Evolutionary conservation across 2,329 filamentous ascomycete species (phyloP).

Genomic region (Aspergillus sp.): DNA sequence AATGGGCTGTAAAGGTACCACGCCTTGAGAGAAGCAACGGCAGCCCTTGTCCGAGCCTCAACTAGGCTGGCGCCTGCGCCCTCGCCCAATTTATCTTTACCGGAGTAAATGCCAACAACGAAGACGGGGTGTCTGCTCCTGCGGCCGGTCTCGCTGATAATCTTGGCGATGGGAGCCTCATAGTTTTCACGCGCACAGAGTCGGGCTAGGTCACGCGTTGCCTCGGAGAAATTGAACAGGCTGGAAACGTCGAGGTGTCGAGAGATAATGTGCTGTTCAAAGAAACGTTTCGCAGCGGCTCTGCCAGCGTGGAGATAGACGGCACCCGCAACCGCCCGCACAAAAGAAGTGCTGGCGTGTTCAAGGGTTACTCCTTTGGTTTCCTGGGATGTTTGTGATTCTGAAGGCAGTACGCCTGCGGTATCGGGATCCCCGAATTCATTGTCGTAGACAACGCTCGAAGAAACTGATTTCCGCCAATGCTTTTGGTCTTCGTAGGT

Average conservation of each 20-base stretch:
- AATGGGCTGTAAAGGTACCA: conserved; percentile 95
- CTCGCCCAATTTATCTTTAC: conserved; percentile 87
- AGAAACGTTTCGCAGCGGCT: conserved; percentile 76
- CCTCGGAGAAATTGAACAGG: conserved; percentile 81
- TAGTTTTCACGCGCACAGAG: conserved; percentile 89
- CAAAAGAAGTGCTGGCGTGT: conserved; percentile 70
- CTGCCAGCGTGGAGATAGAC: conserved; percentile 83
- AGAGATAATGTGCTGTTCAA: conserved; percentile 78
- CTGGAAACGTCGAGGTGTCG: conserved; percentile 72
- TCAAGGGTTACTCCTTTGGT: conserved; percentile 43
- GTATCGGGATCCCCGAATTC: conserved; percentile 71
- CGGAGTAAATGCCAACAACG: conserved; percentile 91
- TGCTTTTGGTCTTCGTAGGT: conserved; percentile 53
- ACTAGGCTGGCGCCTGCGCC: conserved; percentile 77
- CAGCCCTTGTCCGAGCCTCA: conserved; percentile 74
- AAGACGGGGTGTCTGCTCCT: conserved; percentile 83
- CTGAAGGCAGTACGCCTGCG: conserved; percentile 30
- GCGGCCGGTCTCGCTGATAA: conserved; percentile 89
- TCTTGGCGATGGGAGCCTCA: conserved; percentile 78
- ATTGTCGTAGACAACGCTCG: conserved; percentile 77
- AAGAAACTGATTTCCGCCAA: conserved; percentile 71
- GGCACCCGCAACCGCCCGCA: conserved; percentile 79
- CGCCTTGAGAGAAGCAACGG: conserved; percentile 80
- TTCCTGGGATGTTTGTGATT: conserved; percentile 16
- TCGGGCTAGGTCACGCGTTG: conserved; percentile 77